These are phyloP conservation scores for Ulota crispa DNA, from an alignment of 225 moss, liverwort and hornwort genomes.

Conservation along the genomic window DNA sequence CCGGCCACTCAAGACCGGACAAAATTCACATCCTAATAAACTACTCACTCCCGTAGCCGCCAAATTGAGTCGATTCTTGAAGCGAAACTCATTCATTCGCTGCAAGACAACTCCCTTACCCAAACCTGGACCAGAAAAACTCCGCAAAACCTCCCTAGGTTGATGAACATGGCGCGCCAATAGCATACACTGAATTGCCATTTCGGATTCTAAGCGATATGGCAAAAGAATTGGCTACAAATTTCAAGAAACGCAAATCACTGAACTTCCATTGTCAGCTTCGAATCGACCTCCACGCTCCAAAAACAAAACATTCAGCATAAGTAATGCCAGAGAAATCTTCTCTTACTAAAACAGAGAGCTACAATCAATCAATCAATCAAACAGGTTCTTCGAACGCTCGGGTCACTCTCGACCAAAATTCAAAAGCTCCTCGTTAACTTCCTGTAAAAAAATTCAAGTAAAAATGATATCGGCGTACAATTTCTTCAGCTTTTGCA, in stretches of 20 bases:
- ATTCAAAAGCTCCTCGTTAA: neutral
- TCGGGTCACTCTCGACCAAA: neutral
- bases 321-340: neutral
- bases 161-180: constrained; percentile 26
- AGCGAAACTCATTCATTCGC: neutral
- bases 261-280: neutral
- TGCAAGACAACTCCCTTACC: constrained; percentile 3
- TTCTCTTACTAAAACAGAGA: neutral
- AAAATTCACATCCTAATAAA: constrained; percentile 2
- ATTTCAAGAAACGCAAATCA: neutral
- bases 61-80: neutral
- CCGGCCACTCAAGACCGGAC: neutral
- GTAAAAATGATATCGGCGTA: neutral
- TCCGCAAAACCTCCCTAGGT: neutral
- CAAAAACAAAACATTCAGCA: neutral
- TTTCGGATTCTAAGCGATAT: neutral
- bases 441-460: neutral
- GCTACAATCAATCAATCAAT: neutral
- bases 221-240: neutral
- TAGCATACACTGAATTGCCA: constrained; percentile 33
- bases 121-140: neutral
- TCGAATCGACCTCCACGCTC: neutral
- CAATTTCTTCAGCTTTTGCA: neutral
- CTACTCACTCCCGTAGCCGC: neutral
- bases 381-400: neutral